These are phyloP conservation scores for Fusarium coicis DNA, from an alignment of 2,329 filamentous ascomycete genomes.

Conservation along the genomic window DNA sequence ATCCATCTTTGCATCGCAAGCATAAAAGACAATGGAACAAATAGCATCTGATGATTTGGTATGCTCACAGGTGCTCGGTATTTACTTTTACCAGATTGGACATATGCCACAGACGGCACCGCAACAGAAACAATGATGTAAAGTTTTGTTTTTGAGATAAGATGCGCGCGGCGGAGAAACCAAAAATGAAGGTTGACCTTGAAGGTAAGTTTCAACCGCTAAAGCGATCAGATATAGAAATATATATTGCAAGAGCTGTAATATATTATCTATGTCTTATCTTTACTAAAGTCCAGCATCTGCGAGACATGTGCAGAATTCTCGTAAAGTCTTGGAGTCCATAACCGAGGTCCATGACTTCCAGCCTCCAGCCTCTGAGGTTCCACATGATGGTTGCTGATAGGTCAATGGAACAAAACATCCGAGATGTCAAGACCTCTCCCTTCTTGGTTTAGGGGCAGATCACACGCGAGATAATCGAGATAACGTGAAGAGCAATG, in stretches of 20 bases:
- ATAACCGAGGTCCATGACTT: not conserved
- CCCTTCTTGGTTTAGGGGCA: not conserved
- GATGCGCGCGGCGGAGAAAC: fast-evolving
- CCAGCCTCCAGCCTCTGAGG: too few relatives aligned
- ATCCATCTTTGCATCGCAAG: not conserved
- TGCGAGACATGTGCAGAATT: fast-evolving
- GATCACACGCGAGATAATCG: not conserved
- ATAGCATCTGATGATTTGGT: not conserved
- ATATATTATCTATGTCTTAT: too few relatives aligned
- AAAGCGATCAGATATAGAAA: too few relatives aligned
- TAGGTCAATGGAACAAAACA: not conserved
- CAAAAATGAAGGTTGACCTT: fast-evolving
- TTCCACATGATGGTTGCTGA: not conserved
- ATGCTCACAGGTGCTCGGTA: not conserved
- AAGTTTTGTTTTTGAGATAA: fast-evolving
- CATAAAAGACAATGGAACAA: not conserved
- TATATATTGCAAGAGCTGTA: too few relatives aligned
- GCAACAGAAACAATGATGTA: fast-evolving
- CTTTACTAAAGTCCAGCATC: not conserved
- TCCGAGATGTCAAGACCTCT: not conserved
- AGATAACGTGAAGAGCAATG: fast-evolving
- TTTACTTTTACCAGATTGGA: not conserved
- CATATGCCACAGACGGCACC: fast-evolving
- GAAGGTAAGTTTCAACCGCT: fast-evolving
- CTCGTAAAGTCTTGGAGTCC: fast-evolving